Conservation (phyloP, 2,329 filamentous ascomycete species). For the Fusarium musae region DNA sequence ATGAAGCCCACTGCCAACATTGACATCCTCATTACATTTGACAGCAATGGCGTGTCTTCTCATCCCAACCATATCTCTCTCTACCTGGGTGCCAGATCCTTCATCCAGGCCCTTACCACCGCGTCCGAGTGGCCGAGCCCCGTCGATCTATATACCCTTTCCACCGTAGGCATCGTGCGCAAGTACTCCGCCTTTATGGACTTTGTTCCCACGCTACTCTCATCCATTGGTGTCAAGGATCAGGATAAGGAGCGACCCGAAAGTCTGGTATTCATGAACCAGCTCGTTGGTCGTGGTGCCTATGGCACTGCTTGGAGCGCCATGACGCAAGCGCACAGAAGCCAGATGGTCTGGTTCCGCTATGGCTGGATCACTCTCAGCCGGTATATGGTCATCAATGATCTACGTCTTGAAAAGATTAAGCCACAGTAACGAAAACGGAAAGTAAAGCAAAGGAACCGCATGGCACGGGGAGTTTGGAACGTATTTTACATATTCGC, state of each 20-base stretch:
- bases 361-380: conserved; percentile 94
- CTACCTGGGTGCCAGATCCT: conserved; percentile 81
- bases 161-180: conserved; percentile 74
- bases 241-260: conserved; percentile 56
- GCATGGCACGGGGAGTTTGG: conserved; percentile 31
- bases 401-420: conserved; percentile 70
- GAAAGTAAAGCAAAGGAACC: neutral
- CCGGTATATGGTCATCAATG: conserved; percentile 96
- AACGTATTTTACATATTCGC: conserved; percentile 10
- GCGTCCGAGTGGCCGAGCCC: conserved; percentile 75
- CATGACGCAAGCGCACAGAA: conserved; percentile 90
- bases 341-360: conserved; percentile 98
- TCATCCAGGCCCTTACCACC: conserved; percentile 73
- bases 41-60: conserved; percentile 80
- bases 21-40: conserved; percentile 91
- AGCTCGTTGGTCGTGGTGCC: conserved; percentile 68
- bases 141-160: conserved; percentile 87
- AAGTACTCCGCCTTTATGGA: conserved; percentile 88
- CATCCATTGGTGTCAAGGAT: conserved; percentile 51
- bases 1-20: conserved; percentile 64
- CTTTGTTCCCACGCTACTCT: conserved; percentile 73
- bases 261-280: conserved; percentile 77
- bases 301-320: conserved; percentile 75
- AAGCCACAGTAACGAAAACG: conserved; percentile 20
- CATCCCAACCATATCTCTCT: conserved; percentile 96